phyloP scores from a whole-genome alignment of 352 stramenopile species.

The Phytophthora citricola region DNA sequence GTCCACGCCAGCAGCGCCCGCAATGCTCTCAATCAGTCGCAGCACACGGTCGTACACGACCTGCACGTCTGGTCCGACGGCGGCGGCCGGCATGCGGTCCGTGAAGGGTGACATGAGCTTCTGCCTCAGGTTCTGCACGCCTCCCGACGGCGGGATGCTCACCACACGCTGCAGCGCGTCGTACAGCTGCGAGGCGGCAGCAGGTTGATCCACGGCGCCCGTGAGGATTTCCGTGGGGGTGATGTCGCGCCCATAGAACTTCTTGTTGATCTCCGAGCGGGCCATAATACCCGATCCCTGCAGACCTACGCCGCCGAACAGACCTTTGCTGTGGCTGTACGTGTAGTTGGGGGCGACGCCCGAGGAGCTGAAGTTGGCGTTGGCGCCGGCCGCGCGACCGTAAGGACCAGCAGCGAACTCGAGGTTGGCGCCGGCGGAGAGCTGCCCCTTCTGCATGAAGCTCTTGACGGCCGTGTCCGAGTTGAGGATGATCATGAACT shows the following conservation, averaged over 20 bases:
- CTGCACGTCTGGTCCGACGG: constrained; percentile 79
- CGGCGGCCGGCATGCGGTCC: constrained; percentile 76
- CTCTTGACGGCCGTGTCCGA: constrained; percentile 93
- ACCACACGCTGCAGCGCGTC: constrained; percentile 79
- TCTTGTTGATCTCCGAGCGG: constrained; percentile 84
- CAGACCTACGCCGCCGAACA: constrained; percentile 84
- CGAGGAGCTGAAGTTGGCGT: constrained; percentile 78
- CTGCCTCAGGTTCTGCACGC: constrained; percentile 55
- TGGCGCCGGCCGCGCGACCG: constrained; percentile 75
- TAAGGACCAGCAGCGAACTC: constrained; percentile 86
- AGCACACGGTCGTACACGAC: constrained; percentile 88
- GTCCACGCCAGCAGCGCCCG: constrained; percentile 63
- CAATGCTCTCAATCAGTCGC: constrained; percentile 68
- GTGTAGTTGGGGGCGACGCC: constrained; percentile 88
- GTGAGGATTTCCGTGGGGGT: constrained; percentile 86
- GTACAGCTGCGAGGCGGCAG: constrained; percentile 83
- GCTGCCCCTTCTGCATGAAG: constrained; percentile 86
- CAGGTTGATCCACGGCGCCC: constrained; percentile 80
- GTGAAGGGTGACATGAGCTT: constrained; percentile 74
- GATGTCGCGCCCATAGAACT: constrained; percentile 90
- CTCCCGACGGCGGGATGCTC: constrained; percentile 74
- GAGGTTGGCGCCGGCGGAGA: constrained; percentile 85
- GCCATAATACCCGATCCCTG: constrained; percentile 85
- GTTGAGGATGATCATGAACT: constrained; percentile 94
- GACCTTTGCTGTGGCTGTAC: constrained; percentile 88